phyloP scores from a whole-genome alignment of 2,329 filamentous ascomycete species.

The Fusarium succisae region DNA sequence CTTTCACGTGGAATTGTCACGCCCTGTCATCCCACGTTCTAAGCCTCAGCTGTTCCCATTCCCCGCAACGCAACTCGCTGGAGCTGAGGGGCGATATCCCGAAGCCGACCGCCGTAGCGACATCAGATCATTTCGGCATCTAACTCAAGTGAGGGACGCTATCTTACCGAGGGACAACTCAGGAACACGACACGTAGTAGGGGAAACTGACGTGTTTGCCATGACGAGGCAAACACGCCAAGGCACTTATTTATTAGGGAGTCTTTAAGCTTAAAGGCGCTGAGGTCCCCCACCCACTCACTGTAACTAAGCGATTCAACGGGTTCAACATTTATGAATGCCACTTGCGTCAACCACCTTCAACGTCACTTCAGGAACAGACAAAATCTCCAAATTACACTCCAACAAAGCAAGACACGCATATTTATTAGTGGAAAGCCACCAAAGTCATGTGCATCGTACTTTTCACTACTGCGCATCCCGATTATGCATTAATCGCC shows the following conservation, averaged over 20 bases:
- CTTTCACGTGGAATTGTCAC: neutral
- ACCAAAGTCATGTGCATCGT: constrained; percentile 75
- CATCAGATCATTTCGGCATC: constrained; percentile 31
- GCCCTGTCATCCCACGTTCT: neutral
- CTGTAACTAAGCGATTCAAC: neutral
- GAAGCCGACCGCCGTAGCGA: constrained; percentile 31
- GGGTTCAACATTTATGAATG: neutral
- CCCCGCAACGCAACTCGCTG: constrained; percentile 17
- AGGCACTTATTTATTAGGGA: neutral
- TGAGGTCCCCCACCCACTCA: constrained; percentile 3
- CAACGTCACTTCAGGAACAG: constrained; percentile 4
- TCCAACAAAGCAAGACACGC: neutral
- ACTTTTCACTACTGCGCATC: constrained; percentile 78
- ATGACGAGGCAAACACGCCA: neutral
- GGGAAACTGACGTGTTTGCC: constrained; percentile 10
- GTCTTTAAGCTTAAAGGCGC: constrained; percentile 35
- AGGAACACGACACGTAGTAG: constrained; percentile 14
- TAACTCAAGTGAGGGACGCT: neutral
- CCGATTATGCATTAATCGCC: constrained; percentile 77
- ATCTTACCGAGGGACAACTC: constrained; percentile 32
- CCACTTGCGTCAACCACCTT: constrained; percentile 20
- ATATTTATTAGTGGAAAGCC: neutral
- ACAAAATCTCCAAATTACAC: constrained; percentile 1
- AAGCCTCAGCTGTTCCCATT: neutral
- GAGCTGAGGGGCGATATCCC: constrained; percentile 17